Conservation (phyloP, 2,329 filamentous ascomycete species). For the Neonectria sp. region DNA sequence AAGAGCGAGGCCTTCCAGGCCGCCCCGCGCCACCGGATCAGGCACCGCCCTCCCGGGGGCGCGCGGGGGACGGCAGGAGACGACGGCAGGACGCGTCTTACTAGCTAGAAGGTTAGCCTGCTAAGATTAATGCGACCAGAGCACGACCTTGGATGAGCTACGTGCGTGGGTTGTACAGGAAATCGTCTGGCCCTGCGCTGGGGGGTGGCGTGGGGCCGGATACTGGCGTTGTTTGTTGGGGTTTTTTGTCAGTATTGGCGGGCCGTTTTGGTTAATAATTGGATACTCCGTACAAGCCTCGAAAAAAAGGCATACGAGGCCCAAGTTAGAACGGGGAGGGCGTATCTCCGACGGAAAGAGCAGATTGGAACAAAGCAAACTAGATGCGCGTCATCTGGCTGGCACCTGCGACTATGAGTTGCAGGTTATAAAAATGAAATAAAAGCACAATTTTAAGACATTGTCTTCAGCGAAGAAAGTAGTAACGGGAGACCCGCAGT, state of each 20-base stretch:
- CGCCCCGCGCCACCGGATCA: conserved; percentile 31
- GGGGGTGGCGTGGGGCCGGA: conserved; percentile 7
- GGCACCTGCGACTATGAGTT: conserved; percentile 3
- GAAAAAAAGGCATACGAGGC: background rate
- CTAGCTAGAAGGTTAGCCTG: conserved; percentile 2
- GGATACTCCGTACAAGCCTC: background rate
- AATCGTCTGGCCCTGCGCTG: background rate
- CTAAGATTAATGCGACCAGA: conserved; percentile 23
- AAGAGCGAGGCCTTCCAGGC: background rate
- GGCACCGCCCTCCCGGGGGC: conserved; percentile 26
- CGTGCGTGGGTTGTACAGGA: conserved; percentile 1
- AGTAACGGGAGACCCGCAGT: background rate
- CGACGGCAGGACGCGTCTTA: conserved; percentile 9
- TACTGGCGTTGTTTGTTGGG: conserved; percentile 1
- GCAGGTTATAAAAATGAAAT: background rate
- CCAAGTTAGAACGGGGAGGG: background rate
- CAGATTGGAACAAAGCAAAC: background rate
- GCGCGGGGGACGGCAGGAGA: conserved; percentile 7
- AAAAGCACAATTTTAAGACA: conserved; percentile 9
- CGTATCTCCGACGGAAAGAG: background rate
- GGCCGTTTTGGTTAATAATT: background rate
- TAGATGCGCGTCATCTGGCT: conserved; percentile 1
- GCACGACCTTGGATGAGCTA: background rate
- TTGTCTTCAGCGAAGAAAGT: background rate
- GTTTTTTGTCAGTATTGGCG: background rate